Evolutionary conservation across 495 filamentous ascomycete species (phyloP).

Genomic region (Neurospora sp.): DNA sequence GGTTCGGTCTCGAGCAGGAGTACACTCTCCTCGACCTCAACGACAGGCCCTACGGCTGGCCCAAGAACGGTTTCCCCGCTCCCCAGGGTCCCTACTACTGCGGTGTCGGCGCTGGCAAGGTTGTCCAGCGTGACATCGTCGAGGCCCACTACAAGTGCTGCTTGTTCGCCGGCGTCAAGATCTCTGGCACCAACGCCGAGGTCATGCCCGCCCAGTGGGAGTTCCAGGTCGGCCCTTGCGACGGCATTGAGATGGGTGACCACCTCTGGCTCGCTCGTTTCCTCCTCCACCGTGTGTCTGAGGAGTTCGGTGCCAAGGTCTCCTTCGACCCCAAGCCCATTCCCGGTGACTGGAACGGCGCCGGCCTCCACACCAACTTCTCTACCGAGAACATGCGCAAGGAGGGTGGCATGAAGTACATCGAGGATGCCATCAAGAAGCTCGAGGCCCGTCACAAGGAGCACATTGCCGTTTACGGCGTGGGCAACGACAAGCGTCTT

Average conservation of each 20-base stretch:
- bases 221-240: conserved; percentile 95
- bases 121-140: conserved; percentile 96
- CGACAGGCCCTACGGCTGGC: conserved; percentile 92
- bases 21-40: conserved; percentile 58
- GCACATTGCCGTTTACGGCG: conserved; percentile 96
- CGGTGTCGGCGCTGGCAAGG: conserved; percentile 93
- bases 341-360: conserved; percentile 98
- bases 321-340: conserved; percentile 97
- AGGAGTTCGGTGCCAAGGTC: conserved; percentile 94
- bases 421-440: conserved; percentile 55
- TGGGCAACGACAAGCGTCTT: conserved; percentile 83
- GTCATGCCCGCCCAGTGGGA: conserved; percentile 94
- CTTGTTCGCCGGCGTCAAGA: conserved; percentile 81
- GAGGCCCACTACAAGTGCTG: conserved; percentile 98
- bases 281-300: conserved; percentile 89
- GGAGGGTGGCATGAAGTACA: conserved; percentile 90
- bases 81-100: conserved; percentile 97
- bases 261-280: conserved; percentile 96
- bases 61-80: conserved; percentile 85
- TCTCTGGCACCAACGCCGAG: conserved; percentile 98
- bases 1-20: conserved; percentile 99
- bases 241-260: conserved; percentile 89
- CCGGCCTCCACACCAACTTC: conserved; percentile 93
- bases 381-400: conserved; percentile 77
- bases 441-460: conserved; percentile 81